A percentile compares a stretch with the other conserved stretches of the same genome.
Conservation (phyloP, 108 stramenopile species). For the Stephanodiscus minutulus region DNA sequence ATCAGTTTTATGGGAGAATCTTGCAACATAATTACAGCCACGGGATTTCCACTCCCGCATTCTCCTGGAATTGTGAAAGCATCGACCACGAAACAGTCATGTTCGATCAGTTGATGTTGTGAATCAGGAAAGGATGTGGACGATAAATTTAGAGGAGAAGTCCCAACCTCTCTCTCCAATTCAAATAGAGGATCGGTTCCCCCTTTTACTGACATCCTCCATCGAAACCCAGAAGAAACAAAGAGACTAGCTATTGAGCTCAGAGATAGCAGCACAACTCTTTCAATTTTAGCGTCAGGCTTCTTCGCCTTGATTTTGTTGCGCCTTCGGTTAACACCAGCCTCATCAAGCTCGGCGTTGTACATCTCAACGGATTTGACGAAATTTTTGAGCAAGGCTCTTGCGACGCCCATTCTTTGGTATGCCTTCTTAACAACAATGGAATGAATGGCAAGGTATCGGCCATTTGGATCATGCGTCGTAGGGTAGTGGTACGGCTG, state of each 20-base stretch:
- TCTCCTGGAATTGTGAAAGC: constrained; percentile 36
- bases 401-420: constrained; percentile 60
- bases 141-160: constrained; percentile 3
- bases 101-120: constrained; percentile 13
- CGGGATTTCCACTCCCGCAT: constrained; percentile 90
- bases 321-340: constrained; percentile 15
- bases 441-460: constrained; percentile 86
- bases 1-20: constrained; percentile 26
- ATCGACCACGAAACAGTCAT: constrained; percentile 43
- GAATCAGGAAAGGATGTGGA: constrained; percentile 6
- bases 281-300: constrained; percentile 32
- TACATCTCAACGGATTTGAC: constrained; percentile 44
- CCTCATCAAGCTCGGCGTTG: constrained; percentile 21
- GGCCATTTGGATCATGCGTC: constrained; percentile 74
- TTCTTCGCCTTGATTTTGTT: constrained; percentile 25
- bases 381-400: constrained; percentile 69
- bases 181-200: constrained; percentile 75
- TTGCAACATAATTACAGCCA: constrained; percentile 86
- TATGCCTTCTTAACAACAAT: constrained; percentile 74
- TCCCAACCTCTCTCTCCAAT: constrained; percentile 48
- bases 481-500: constrained; percentile 24
- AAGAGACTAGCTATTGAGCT: constrained; percentile 69
- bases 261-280: constrained; percentile 65
- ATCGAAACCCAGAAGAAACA: constrained; percentile 70
- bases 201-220: constrained; percentile 36